Percentiles rank a stretch among this genome's conserved stretches.
Evolutionary conservation across 495 filamentous ascomycete genomes (phyloP).

Genomic region (Penicillium alfredii): DNA sequence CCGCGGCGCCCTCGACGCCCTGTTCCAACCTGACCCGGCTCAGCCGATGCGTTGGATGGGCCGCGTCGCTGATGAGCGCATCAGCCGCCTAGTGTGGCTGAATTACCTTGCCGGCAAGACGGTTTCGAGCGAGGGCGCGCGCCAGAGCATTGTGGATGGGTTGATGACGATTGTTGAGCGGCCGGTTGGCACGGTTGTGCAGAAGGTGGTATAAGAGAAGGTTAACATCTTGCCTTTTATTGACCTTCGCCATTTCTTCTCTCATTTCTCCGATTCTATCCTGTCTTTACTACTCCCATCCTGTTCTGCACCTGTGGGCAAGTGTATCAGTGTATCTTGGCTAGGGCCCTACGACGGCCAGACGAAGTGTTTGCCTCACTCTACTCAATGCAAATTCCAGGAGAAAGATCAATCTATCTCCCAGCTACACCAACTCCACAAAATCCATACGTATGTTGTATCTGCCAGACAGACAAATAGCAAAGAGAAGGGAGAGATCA

Average conservation of each 20-base stretch:
- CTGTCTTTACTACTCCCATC: conserved; percentile 3
- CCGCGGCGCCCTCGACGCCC: conserved; percentile 59
- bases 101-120: conserved; percentile 82
- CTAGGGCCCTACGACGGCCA: no score
- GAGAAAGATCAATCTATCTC: background rate
- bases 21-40: conserved; percentile 51
- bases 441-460: no score
- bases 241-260: conserved; percentile 1
- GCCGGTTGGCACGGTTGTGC: conserved; percentile 78
- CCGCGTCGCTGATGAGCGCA: conserved; percentile 65
- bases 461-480: no score
- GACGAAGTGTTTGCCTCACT: conserved; percentile 1
- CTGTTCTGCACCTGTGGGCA: no score
- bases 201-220: conserved; percentile 52
- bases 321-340: no score
- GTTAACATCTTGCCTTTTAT: conserved; percentile 9
- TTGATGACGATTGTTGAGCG: conserved; percentile 82
- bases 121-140: conserved; percentile 76
- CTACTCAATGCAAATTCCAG: conserved; percentile 3
- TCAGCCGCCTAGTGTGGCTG: conserved; percentile 79
- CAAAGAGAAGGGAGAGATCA: no score
- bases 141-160: conserved; percentile 79
- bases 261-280: background rate
- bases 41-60: conserved; percentile 53
- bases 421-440: background rate